These are phyloP conservation scores for Suillus subluteus DNA, from an alignment of 768 basidiomycete species.

Conservation along the genomic window DNA sequence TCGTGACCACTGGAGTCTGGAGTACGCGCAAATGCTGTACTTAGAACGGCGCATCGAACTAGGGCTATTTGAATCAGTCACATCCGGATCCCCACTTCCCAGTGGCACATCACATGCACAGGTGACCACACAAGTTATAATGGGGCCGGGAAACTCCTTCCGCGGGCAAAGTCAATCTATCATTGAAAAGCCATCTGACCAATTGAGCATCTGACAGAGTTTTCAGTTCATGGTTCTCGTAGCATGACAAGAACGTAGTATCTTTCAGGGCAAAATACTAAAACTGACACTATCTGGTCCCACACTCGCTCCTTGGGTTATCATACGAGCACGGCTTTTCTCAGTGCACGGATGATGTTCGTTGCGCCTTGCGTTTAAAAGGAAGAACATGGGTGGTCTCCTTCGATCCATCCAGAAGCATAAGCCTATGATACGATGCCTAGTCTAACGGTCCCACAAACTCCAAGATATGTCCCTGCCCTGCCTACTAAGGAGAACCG, in stretches of 20 bases:
- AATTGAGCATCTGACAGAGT: background rate
- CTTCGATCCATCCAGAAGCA: background rate
- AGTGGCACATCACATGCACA: background rate
- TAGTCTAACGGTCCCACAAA: slow-evolving; percentile 29
- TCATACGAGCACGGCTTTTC: background rate
- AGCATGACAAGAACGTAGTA: background rate
- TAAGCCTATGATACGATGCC: slow-evolving; percentile 25
- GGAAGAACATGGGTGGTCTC: background rate
- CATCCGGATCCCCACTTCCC: background rate
- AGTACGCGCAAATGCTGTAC: background rate
- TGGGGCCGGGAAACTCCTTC: background rate
- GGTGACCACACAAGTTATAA: background rate
- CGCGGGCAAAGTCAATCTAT: background rate
- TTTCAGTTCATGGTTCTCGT: background rate
- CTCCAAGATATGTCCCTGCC: slow-evolving; percentile 37
- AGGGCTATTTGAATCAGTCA: too few relatives aligned
- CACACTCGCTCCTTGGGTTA: slow-evolving; percentile 1
- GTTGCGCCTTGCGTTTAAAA: slow-evolving; percentile 2
- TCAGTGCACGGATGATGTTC: slow-evolving; percentile 1
- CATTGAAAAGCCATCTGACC: background rate
- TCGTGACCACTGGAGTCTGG: too few relatives aligned
- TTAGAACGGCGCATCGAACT: background rate
- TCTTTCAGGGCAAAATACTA: background rate
- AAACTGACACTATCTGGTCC: background rate
- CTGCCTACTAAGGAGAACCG: slow-evolving; percentile 31